phyloP scores from a whole-genome alignment of 148 eudicot species.

The Camellia japonica region DNA sequence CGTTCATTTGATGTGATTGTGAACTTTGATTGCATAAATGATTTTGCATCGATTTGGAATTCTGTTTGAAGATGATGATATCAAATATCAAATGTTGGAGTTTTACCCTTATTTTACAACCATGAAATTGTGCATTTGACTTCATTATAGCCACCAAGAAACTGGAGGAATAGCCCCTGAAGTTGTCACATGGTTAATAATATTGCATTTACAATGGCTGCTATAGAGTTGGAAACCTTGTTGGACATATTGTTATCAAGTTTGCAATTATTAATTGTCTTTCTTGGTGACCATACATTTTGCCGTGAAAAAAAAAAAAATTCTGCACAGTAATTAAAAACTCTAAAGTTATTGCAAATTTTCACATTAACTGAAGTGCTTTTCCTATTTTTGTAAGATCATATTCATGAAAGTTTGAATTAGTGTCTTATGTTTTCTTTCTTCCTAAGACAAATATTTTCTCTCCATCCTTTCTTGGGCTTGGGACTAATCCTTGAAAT shows the following conservation, averaged over 20 bases:
- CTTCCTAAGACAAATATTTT: neutral
- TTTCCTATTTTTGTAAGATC: neutral
- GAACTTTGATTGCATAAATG: neutral
- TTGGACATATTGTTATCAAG: neutral
- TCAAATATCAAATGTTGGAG: neutral
- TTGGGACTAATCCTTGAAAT: neutral
- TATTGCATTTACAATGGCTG: no score
- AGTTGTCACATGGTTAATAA: no score
- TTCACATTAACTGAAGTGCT: neutral
- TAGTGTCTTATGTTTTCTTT: neutral
- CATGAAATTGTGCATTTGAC: neutral
- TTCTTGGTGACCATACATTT: neutral
- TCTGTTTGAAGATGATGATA: neutral
- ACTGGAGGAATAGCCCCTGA: neutral
- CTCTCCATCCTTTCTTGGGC: neutral
- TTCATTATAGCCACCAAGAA: neutral
- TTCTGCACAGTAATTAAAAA: neutral
- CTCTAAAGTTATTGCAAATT: no score
- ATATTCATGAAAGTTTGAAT: neutral
- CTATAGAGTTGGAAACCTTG: neutral
- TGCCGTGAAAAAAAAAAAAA: neutral
- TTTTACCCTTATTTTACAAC: neutral
- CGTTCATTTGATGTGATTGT: neutral
- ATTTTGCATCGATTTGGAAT: neutral
- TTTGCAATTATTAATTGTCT: no score